A percentile compares a stretch with the other conserved stretches of the same genome.
Conservation (phyloP, 2,329 filamentous ascomycete species). For the Apiospora rasikravindrae region DNA sequence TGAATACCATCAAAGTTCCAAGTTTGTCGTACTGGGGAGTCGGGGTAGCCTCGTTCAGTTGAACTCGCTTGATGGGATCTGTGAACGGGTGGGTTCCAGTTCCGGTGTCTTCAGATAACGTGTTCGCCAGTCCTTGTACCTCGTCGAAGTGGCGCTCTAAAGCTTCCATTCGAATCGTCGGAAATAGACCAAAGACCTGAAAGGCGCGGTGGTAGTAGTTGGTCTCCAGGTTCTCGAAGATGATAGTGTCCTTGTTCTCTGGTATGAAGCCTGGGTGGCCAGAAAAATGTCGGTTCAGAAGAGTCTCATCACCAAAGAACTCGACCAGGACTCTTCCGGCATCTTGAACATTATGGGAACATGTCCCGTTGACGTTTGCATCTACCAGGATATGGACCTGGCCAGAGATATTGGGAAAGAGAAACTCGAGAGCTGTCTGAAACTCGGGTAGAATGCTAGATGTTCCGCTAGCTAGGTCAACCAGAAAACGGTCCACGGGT, state of each 20-base stretch:
- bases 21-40: background rate
- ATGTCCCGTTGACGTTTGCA: background rate
- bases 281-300: background rate
- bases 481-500: background rate
- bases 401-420: background rate
- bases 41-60: background rate
- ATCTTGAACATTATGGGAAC: background rate
- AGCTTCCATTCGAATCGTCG: background rate
- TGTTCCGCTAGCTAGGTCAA: background rate
- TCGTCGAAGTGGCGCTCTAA: background rate
- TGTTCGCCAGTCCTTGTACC: background rate
- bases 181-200: background rate
- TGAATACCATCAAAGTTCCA: background rate
- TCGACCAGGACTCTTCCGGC: background rate
- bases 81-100: background rate
- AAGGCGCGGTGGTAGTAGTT: background rate
- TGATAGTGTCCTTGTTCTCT: background rate
- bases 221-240: background rate
- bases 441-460: background rate
- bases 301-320: background rate
- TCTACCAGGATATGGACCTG: background rate
- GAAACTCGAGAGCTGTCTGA: background rate
- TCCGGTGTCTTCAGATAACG: background rate
- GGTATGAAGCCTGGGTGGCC: background rate
- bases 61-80: background rate